A percentile compares a stretch with the other conserved stretches of the same genome.
phyloP scores from a whole-genome alignment of 1,139 yeast species.

The Candida sp. region DNA sequence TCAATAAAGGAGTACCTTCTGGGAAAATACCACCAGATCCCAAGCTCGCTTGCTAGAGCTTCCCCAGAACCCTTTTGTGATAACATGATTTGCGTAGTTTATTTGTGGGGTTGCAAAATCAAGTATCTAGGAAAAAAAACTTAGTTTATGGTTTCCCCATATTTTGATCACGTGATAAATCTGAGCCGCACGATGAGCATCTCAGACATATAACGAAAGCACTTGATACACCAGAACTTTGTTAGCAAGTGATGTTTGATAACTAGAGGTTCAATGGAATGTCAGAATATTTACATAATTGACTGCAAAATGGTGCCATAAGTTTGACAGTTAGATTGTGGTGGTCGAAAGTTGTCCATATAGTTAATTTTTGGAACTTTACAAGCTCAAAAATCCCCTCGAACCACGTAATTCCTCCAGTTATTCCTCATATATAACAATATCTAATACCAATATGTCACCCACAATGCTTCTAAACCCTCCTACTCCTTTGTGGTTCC shows the following conservation, averaged over 20 bases:
- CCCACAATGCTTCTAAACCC: too few species aligned
- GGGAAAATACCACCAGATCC: not conserved
- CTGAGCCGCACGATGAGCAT: constrained; percentile 46
- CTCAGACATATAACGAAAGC: constrained; percentile 12
- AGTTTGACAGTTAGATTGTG: too few species aligned
- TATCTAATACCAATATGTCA: too few species aligned
- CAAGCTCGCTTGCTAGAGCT: not conserved
- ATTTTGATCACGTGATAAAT: constrained; percentile 5
- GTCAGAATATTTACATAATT: not conserved
- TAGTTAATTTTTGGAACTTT: too few species aligned
- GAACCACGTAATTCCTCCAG: too few species aligned
- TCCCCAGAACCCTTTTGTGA: not conserved
- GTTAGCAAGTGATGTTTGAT: not conserved
- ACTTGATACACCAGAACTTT: constrained; percentile 8
- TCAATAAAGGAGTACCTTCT: too few species aligned
- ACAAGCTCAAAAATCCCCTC: too few species aligned
- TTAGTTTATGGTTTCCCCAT: constrained; percentile 1
- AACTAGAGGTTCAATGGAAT: not conserved
- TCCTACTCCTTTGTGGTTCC: not conserved
- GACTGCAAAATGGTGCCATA: not conserved
- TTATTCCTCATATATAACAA: too few species aligned
- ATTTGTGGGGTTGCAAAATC: not conserved
- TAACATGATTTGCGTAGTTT: not conserved
- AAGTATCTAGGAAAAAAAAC: not conserved
- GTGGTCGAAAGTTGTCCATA: too few species aligned